A percentile compares a stretch with the other conserved stretches of the same genome.
Conservation (phyloP, 805 yeast species). For the Maudiozyma turicensis region DNA sequence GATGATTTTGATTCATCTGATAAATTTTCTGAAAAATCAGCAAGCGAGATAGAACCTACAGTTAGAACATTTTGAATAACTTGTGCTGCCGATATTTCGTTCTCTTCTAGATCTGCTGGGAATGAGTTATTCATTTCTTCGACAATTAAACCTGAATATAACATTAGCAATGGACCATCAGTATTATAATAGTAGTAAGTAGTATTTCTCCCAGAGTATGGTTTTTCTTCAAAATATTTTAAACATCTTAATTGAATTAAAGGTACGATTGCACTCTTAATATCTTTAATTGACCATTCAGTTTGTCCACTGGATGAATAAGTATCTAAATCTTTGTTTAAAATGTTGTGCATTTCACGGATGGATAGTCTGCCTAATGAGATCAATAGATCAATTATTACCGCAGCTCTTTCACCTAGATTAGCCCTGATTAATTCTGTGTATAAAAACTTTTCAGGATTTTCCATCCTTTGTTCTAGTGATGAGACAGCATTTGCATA, state of each 20-base stretch:
- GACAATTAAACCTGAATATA: slow-evolving; percentile 73
- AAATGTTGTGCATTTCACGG: slow-evolving; percentile 36
- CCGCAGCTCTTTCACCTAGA: slow-evolving; percentile 67
- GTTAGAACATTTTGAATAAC: slow-evolving; percentile 62
- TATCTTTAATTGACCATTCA: slow-evolving; percentile 32
- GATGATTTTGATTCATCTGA: slow-evolving; percentile 16
- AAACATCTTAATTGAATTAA: slow-evolving; percentile 74
- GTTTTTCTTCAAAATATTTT: slow-evolving; percentile 46
- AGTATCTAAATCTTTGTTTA: slow-evolving; percentile 4
- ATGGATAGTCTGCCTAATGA: slow-evolving; percentile 59
- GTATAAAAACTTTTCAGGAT: slow-evolving; percentile 53
- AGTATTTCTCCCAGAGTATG: slow-evolving; percentile 19
- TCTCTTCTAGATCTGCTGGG: slow-evolving; percentile 5
- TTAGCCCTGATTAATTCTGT: slow-evolving; percentile 43
- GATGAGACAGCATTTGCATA: slow-evolving; percentile 11
- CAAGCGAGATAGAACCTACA: slow-evolving; percentile 53
- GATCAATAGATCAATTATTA: slow-evolving; percentile 48
- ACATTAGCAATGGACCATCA: slow-evolving; percentile 49
- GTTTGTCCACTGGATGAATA: slow-evolving; percentile 32
- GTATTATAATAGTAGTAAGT: slow-evolving; percentile 53
- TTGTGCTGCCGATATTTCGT: slow-evolving; percentile 25
- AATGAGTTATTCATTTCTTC: slow-evolving; percentile 37
- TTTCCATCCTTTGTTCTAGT: slow-evolving; percentile 40
- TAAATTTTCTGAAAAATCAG: slow-evolving; percentile 36
- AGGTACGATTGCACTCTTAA: slow-evolving; percentile 62